Evolutionary conservation across 148 eudicot genomes (phyloP).

Genomic region (Fagopyrum tataricum): DNA sequence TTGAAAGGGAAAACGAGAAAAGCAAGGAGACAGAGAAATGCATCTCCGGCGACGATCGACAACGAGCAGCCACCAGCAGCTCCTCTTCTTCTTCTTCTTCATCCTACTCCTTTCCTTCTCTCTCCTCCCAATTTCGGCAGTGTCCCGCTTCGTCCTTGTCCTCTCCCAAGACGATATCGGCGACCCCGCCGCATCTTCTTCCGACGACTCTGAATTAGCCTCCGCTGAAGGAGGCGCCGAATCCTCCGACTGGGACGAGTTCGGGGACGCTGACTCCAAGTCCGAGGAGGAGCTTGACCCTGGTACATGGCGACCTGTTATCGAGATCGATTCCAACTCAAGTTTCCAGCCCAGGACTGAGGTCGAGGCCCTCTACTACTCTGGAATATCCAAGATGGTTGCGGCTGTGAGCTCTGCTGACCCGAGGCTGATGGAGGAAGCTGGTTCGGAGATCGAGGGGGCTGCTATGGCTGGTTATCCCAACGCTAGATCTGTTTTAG

Average conservation of each 20-base stretch:
- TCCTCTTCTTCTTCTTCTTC: slow-evolving; percentile 10
- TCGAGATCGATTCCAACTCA: slow-evolving; percentile 32
- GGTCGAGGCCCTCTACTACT: slow-evolving; percentile 29
- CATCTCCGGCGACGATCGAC: slow-evolving; percentile 12
- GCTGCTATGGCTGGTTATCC: slow-evolving; percentile 51
- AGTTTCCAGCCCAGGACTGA: slow-evolving; percentile 4
- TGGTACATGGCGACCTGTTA: slow-evolving; percentile 68
- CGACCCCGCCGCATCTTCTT: slow-evolving; percentile 25
- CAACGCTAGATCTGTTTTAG: slow-evolving; percentile 68
- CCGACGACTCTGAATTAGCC: slow-evolving; percentile 19
- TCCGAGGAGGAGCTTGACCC: slow-evolving; percentile 68
- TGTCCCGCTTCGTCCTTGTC: slow-evolving; percentile 64
- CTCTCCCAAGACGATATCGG: slow-evolving; percentile 75
- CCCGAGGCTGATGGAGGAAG: slow-evolving; percentile 51
- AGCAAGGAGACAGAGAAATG: slow-evolving; percentile 4
- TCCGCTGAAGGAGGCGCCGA: slow-evolving; percentile 25
- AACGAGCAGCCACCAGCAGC: slow-evolving; percentile 8
- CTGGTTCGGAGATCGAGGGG: slow-evolving; percentile 51
- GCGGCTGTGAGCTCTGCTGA: slow-evolving; percentile 50
- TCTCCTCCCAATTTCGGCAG: slow-evolving; percentile 25
- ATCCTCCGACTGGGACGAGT: slow-evolving; percentile 58
- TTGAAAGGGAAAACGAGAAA: not conserved
- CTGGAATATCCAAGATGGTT: slow-evolving; percentile 48
- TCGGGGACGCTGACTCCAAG: slow-evolving; percentile 41
- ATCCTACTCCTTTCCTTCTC: slow-evolving; percentile 16